A percentile compares a stretch with the other conserved stretches of the same genome.
These are phyloP conservation scores for Lithospermum erythrorhizon DNA, from an alignment of 257 asterid species.

Conservation along the genomic window DNA sequence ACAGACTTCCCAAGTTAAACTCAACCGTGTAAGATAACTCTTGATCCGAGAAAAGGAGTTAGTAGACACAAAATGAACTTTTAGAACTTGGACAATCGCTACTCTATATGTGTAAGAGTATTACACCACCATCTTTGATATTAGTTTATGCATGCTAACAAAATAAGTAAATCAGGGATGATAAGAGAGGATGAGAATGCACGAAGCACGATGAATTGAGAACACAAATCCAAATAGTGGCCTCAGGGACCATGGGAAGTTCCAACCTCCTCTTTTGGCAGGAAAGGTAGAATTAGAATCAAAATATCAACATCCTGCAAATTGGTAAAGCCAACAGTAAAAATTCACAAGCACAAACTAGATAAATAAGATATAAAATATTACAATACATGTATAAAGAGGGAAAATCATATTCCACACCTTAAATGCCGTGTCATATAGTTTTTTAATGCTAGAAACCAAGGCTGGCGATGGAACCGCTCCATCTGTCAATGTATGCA, in stretches of 20 bases:
- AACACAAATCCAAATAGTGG: not conserved
- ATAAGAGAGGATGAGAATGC: constrained; percentile 1
- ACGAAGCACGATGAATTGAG: not conserved
- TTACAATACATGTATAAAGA: not conserved
- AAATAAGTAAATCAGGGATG: constrained; percentile 7
- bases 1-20: no score
- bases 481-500: constrained; percentile 83
- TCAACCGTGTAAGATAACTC: no score
- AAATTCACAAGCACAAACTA: constrained; percentile 3
- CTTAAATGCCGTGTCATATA: constrained; percentile 34
- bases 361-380: not conserved
- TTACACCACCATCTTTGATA: not conserved
- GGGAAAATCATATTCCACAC: not conserved
- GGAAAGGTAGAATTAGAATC: constrained; percentile 73
- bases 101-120: not conserved
- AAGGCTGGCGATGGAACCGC: constrained; percentile 67
- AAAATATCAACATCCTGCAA: constrained; percentile 79
- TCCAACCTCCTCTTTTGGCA: constrained; percentile 76
- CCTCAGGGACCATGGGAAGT: constrained; percentile 8
- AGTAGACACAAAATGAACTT: no score
- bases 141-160: not conserved
- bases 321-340: constrained; percentile 13
- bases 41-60: no score
- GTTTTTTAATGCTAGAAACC: constrained; percentile 49
- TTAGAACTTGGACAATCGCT: no score